These are phyloP conservation scores for Blastocystis sp. DNA, from an alignment of 352 stramenopile genomes.

Conservation along the genomic window DNA sequence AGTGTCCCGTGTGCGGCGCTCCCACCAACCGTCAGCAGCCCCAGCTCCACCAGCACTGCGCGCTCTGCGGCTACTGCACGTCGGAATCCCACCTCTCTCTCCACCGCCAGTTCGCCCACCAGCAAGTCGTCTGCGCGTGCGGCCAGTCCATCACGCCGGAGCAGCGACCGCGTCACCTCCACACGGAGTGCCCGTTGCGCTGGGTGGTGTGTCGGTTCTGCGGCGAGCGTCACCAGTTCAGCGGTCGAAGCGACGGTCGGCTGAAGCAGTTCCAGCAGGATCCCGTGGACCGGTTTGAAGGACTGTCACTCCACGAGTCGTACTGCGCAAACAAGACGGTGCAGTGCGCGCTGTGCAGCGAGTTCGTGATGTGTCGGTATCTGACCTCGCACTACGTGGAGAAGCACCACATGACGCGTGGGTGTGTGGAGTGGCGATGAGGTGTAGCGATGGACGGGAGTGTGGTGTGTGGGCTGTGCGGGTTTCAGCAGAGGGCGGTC, in stretches of 20 bases:
- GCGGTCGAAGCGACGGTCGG: background rate
- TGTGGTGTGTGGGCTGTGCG: background rate
- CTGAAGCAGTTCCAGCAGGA: background rate
- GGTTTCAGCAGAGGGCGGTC: slow-evolving; percentile 1
- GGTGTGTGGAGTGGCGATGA: background rate
- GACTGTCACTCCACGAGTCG: slow-evolving; percentile 10
- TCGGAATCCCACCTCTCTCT: background rate
- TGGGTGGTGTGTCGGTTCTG: background rate
- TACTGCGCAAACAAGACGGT: slow-evolving; percentile 19
- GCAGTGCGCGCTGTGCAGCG: background rate
- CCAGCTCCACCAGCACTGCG: slow-evolving; percentile 3
- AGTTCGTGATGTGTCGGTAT: slow-evolving; percentile 17
- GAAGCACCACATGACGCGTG: background rate
- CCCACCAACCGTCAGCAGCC: slow-evolving; percentile 9
- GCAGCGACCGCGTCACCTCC: background rate
- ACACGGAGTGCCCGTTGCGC: background rate
- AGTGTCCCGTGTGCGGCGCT: background rate
- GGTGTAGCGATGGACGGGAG: slow-evolving; percentile 7
- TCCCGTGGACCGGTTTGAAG: slow-evolving; percentile 21
- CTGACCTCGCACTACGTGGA: background rate
- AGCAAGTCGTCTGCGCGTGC: background rate
- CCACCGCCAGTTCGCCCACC: background rate
- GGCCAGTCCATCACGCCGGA: background rate
- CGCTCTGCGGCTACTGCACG: background rate
- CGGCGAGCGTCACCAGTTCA: slow-evolving; percentile 17